These are phyloP conservation scores for Pistacia vera DNA, from an alignment of 345 rosid genomes.

Conservation along the genomic window DNA sequence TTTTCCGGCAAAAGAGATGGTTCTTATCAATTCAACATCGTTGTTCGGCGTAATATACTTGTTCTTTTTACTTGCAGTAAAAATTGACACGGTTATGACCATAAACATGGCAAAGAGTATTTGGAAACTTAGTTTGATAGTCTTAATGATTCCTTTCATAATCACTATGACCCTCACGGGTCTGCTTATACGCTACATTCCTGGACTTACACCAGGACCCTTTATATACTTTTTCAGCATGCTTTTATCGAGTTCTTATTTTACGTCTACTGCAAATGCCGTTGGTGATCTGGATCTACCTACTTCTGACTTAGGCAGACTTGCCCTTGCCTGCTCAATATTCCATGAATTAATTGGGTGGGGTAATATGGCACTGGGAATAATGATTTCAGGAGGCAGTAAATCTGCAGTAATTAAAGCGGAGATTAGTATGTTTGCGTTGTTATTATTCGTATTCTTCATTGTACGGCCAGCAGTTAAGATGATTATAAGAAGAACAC, in stretches of 20 bases:
- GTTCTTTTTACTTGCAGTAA: slow-evolving; percentile 29
- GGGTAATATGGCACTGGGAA: too few relatives aligned
- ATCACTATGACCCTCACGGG: neutral
- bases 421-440: slow-evolving; percentile 16
- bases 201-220: neutral
- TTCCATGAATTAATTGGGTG: too few relatives aligned
- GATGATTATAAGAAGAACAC: slow-evolving; percentile 18
- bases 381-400: too few relatives aligned
- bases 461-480: slow-evolving; percentile 10
- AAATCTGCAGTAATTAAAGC: neutral
- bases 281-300: too few relatives aligned
- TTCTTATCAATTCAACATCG: neutral
- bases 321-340: too few relatives aligned
- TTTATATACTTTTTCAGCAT: neutral
- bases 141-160: slow-evolving; percentile 7
- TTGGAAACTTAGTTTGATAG: slow-evolving; percentile 13
- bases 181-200: neutral
- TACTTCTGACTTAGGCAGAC: too few relatives aligned
- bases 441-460: neutral
- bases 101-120: slow-evolving; percentile 2
- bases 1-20: slow-evolving; percentile 10
- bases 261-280: too few relatives aligned
- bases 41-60: slow-evolving; percentile 8
- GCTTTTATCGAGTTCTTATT: neutral
- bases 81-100: slow-evolving; percentile 19